These are phyloP conservation scores for Calcarisporium arbuscula DNA, from an alignment of 2,329 filamentous ascomycete genomes.

Conservation along the genomic window DNA sequence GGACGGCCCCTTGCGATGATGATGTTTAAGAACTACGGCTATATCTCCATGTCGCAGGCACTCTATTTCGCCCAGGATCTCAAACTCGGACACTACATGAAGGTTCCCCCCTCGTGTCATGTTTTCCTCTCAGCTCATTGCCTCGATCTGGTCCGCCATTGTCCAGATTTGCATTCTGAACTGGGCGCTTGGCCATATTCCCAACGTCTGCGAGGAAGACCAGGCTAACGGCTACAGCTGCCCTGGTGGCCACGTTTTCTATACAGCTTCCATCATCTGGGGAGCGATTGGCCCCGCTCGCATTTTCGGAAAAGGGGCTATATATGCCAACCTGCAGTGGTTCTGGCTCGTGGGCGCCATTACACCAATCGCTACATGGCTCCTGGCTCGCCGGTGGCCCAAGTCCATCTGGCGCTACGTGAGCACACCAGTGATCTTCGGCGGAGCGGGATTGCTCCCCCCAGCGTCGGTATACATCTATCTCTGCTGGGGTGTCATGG, in stretches of 20 bases:
- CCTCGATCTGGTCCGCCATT: constrained; percentile 55
- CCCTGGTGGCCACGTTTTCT: constrained; percentile 50
- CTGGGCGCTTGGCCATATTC: constrained; percentile 57
- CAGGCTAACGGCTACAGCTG: constrained; percentile 53
- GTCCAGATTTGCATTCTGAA: constrained; percentile 61
- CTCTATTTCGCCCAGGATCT: constrained; percentile 60
- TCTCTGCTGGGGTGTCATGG: constrained; percentile 63
- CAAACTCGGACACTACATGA: constrained; percentile 66
- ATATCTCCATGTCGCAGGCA: constrained; percentile 61
- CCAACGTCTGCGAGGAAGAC: constrained; percentile 49
- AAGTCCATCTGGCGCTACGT: constrained; percentile 58
- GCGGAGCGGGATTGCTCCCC: constrained; percentile 56
- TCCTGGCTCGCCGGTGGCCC: constrained; percentile 55
- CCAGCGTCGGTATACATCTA: constrained; percentile 68
- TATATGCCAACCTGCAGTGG: constrained; percentile 60
- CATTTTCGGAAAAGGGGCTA: constrained; percentile 57
- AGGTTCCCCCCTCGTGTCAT: constrained; percentile 55
- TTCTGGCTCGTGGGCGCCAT: constrained; percentile 65
- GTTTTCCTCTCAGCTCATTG: constrained; percentile 54
- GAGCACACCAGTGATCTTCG: constrained; percentile 62
- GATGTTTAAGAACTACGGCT: constrained; percentile 72
- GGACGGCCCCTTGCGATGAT: constrained; percentile 67
- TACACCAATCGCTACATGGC: constrained; percentile 57
- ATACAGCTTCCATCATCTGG: constrained; percentile 67
- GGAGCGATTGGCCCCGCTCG: constrained; percentile 65